phyloP scores from a whole-genome alignment of 1,284 basidiomycete species.

The Ceratobasidium sp. region DNA sequence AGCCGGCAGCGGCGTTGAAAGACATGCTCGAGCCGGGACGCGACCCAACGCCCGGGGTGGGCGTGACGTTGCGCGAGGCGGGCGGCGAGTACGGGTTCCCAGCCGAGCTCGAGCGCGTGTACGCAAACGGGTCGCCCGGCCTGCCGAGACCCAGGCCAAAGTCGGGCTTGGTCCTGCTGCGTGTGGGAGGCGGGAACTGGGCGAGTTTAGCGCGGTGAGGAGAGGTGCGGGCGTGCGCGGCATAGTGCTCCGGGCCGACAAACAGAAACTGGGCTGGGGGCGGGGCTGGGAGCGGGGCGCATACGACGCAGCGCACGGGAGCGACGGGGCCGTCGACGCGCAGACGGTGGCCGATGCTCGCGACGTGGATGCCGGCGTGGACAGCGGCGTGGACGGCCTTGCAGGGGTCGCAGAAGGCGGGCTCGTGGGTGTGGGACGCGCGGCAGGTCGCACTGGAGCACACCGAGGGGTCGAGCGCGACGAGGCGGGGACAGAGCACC shows the following conservation, averaged over 20 bases:
- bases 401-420: slow-evolving; percentile 41
- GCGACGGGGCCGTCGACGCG: slow-evolving; percentile 42
- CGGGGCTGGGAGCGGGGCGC: slow-evolving; percentile 10
- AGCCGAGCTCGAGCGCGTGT: not conserved
- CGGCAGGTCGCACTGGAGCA: slow-evolving; percentile 8
- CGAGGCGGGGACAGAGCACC: slow-evolving; percentile 37
- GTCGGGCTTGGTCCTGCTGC: slow-evolving; percentile 9
- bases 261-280: slow-evolving; percentile 27
- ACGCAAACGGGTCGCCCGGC: not conserved
- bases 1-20: not conserved
- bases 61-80: slow-evolving; percentile 17
- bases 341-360: slow-evolving; percentile 24
- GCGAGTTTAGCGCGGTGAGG: slow-evolving; percentile 32
- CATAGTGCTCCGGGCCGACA: slow-evolving; percentile 39
- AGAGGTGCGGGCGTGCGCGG: slow-evolving; percentile 29
- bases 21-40: slow-evolving; percentile 30
- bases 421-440: slow-evolving; percentile 32
- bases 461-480: slow-evolving; percentile 33
- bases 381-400: slow-evolving; percentile 38
- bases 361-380: slow-evolving; percentile 34
- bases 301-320: slow-evolving; percentile 41
- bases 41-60: slow-evolving; percentile 14
- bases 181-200: not conserved
- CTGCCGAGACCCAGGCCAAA: slow-evolving; percentile 19
- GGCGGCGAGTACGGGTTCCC: slow-evolving; percentile 7